These are phyloP conservation scores for Picea abies DNA, from an alignment of 83 land plant species.

Conservation along the genomic window DNA sequence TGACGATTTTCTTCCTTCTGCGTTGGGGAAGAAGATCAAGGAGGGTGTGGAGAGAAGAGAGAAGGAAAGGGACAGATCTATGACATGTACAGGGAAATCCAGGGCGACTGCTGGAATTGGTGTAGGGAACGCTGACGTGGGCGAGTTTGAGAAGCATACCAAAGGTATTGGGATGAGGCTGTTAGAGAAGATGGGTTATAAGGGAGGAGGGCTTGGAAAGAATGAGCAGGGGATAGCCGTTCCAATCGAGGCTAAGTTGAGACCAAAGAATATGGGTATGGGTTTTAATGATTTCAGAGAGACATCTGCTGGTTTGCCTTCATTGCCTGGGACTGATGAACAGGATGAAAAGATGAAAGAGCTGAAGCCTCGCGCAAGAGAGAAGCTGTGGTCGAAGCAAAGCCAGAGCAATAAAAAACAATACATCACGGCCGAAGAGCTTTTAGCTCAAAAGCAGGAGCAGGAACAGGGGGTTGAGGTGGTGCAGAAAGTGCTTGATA, in stretches of 20 bases:
- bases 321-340: constrained; percentile 45
- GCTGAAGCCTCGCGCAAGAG: constrained; percentile 25
- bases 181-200: constrained; percentile 92
- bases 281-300: constrained; percentile 41
- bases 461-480: constrained; percentile 57
- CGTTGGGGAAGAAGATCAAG: constrained; percentile 79
- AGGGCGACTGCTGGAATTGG: too few relatives aligned
- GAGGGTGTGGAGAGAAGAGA: constrained; percentile 70
- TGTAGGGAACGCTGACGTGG: constrained; percentile 32
- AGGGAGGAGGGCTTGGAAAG: constrained; percentile 26
- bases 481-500: constrained; percentile 86
- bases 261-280: constrained; percentile 92
- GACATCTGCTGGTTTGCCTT: constrained; percentile 30
- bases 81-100: too few relatives aligned
- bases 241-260: constrained; percentile 67
- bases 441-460: constrained; percentile 56
- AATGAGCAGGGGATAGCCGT: constrained; percentile 79
- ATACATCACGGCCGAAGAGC: constrained; percentile 69
- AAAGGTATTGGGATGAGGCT: constrained; percentile 72
- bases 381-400: constrained; percentile 72
- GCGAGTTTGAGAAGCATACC: constrained; percentile 29
- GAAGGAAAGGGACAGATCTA: too few relatives aligned
- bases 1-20: constrained; percentile 61
- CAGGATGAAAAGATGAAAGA: constrained; percentile 33
- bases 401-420: constrained; percentile 50